Evolutionary conservation across 345 rosid genomes (phyloP).

Genomic region (Citrus mangshanensis): DNA sequence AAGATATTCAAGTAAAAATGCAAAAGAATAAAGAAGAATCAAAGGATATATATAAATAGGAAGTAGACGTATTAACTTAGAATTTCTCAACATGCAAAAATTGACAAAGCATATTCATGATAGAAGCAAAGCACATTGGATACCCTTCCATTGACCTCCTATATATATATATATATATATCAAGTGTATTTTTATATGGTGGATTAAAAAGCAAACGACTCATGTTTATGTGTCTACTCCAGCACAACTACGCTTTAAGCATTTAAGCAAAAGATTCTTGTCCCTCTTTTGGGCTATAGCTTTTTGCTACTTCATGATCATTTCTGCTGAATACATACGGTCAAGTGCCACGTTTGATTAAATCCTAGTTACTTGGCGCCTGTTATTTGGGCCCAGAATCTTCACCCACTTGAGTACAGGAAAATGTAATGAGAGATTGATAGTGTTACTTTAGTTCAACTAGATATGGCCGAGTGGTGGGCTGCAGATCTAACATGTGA

Average conservation of each 20-base stretch:
- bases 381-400: not conserved
- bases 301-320: not conserved
- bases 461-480: not conserved
- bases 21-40: not conserved
- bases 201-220: conserved; percentile 5
- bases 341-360: not conserved
- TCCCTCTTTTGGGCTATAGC: not conserved
- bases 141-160: conserved; percentile 5
- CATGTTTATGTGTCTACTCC: not conserved
- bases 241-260: not conserved
- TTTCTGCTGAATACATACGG: not conserved
- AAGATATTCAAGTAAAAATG: not conserved
- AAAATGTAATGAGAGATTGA: not conserved
- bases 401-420: not conserved
- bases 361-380: not conserved
- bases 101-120: not conserved
- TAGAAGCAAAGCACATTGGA: conserved; percentile 2
- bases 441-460: not conserved
- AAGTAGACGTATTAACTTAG: not conserved
- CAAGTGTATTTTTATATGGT: not conserved
- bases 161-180: not conserved
- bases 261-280: conserved; percentile 1
- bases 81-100: not conserved
- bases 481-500: too few species aligned
- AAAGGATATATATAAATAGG: too few species aligned